Percentiles rank a stretch among this genome's conserved stretches.
Conservation (phyloP, 2,329 filamentous ascomycete genomes). For the Clonostachys chloroleuca region DNA sequence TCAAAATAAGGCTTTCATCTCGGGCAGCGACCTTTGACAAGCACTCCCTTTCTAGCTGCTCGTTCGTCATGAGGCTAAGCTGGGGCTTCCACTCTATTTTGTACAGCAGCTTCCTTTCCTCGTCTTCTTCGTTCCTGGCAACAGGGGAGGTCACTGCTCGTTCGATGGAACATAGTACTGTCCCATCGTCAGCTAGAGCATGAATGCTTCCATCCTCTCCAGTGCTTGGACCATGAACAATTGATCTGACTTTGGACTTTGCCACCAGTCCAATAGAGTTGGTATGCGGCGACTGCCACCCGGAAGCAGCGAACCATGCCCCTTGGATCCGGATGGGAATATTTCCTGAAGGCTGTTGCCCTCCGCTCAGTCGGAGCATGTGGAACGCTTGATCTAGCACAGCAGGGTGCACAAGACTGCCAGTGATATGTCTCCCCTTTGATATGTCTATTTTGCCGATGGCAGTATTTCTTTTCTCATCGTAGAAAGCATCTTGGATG, state of each 20-base stretch:
- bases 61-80: background rate
- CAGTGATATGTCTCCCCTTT: conserved; percentile 11
- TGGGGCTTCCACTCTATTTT: conserved; percentile 2
- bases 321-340: background rate
- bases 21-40: conserved; percentile 6
- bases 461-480: background rate
- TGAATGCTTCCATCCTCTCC: background rate
- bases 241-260: too few species aligned
- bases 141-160: background rate
- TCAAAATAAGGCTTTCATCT: background rate
- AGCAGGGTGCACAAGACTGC: conserved; percentile 22
- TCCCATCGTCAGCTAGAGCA: background rate
- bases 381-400: conserved; percentile 18
- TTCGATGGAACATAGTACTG: background rate
- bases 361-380: background rate
- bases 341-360: background rate
- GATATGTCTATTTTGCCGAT: background rate
- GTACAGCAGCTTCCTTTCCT: conserved; percentile 1
- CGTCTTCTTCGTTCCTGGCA: background rate
- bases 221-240: background rate
- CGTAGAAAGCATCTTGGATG: background rate
- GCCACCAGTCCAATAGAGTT: background rate
- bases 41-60: conserved; percentile 7
- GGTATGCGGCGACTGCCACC: background rate
- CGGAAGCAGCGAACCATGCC: background rate